Percentiles rank a stretch among this genome's conserved stretches.
These are phyloP conservation scores for Citrus unshiu DNA, from an alignment of 345 rosid genomes.

Conservation along the genomic window DNA sequence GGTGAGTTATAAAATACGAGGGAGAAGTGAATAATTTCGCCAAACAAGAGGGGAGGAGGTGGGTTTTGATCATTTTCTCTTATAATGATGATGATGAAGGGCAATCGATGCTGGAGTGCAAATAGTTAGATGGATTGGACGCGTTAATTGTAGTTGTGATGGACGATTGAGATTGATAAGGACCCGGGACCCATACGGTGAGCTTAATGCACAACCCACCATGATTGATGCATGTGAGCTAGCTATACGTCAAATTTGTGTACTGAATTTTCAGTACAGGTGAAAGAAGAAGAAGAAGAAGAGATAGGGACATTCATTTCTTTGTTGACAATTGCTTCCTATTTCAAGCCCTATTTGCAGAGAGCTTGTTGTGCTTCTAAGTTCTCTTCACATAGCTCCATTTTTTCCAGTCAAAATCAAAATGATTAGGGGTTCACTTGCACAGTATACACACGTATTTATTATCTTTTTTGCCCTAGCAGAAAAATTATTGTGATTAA, in stretches of 20 bases:
- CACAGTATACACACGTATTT: neutral
- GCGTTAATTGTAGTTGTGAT: neutral
- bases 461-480: too few relatives aligned
- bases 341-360: neutral
- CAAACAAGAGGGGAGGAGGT: neutral
- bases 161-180: neutral
- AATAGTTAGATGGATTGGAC: constrained; percentile 17
- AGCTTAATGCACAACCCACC: neutral
- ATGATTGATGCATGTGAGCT: constrained; percentile 31
- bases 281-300: constrained; percentile 12
- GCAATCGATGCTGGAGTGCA: constrained; percentile 2
- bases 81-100: constrained; percentile 14
- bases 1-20: neutral
- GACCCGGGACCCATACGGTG: neutral
- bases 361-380: constrained; percentile 19
- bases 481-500: too few relatives aligned
- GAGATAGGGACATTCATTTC: constrained; percentile 15
- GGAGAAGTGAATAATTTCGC: neutral
- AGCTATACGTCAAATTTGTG: constrained; percentile 10
- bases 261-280: constrained; percentile 9
- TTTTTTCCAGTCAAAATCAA: constrained; percentile 9
- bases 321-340: constrained; percentile 26
- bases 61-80: neutral
- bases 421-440: constrained; percentile 16
- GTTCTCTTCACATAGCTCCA: constrained; percentile 7